Evolutionary conservation across 306 rosid genomes (phyloP).

Genomic region (Prunus dulcis): DNA sequence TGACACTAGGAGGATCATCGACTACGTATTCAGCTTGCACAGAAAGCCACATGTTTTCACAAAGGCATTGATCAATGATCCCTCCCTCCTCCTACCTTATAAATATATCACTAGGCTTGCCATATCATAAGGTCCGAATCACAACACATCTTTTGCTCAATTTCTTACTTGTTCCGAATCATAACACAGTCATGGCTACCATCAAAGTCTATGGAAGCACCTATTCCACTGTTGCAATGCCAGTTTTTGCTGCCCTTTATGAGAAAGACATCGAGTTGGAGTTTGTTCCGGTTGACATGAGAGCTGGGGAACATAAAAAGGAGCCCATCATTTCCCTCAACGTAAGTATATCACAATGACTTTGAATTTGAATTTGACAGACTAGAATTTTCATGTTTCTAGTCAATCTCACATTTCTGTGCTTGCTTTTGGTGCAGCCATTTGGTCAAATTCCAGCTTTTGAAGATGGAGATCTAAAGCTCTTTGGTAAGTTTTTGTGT

Average conservation of each 20-base stretch:
- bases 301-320: conserved; percentile 50
- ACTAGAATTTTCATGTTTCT: background rate
- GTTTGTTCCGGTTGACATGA: conserved; percentile 41
- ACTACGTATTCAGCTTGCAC: background rate
- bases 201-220: conserved; percentile 56
- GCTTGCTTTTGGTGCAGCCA: conserved; percentile 43
- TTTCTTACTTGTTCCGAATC: background rate
- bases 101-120: background rate
- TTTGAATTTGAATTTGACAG: background rate
- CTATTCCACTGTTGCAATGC: conserved; percentile 34
- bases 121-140: background rate
- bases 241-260: conserved; percentile 37
- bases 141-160: background rate
- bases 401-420: background rate
- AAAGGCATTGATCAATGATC: background rate
- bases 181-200: conserved; percentile 35
- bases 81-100: background rate
- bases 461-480: conserved; percentile 63
- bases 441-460: conserved; percentile 80
- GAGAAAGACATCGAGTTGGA: conserved; percentile 64
- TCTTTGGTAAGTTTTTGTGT: conserved; percentile 47
- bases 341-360: conserved; percentile 30
- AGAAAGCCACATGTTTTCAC: background rate
- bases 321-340: conserved; percentile 58
- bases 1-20: background rate